phyloP scores from a whole-genome alignment of 192 early-diverging fungal species.

The Linnemannia hyalina region DNA sequence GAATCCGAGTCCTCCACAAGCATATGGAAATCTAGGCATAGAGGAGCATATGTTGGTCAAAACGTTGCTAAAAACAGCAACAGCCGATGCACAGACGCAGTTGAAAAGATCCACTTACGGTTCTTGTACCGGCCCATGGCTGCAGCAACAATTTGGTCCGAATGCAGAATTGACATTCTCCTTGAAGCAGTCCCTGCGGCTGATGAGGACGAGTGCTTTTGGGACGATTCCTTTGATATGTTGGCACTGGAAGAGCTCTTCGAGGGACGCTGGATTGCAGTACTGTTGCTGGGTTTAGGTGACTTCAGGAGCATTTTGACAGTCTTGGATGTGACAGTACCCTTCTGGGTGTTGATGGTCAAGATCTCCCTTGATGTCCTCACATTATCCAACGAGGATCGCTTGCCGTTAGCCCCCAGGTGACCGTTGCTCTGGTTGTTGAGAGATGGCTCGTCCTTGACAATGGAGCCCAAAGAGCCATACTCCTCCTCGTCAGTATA shows the following conservation, averaged over 20 bases:
- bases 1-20: slow-evolving; percentile 57
- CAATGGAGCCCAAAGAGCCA: slow-evolving; percentile 15
- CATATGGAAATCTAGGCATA: slow-evolving; percentile 37
- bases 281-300: background rate
- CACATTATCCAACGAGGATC: background rate
- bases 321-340: slow-evolving; percentile 15
- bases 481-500: slow-evolving; percentile 20
- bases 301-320: background rate
- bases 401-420: background rate
- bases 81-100: background rate
- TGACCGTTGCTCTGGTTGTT: background rate
- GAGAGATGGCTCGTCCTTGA: background rate
- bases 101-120: slow-evolving; percentile 44
- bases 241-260: background rate
- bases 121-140: slow-evolving; percentile 58
- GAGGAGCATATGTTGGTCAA: background rate
- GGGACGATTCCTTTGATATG: background rate
- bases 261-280: background rate
- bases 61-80: background rate
- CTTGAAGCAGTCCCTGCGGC: slow-evolving; percentile 8
- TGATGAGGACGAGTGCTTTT: background rate
- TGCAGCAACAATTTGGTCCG: slow-evolving; percentile 59
- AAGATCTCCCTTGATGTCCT: slow-evolving; percentile 22
- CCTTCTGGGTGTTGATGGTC: slow-evolving; percentile 29
- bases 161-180: slow-evolving; percentile 57